phyloP scores from a whole-genome alignment of 768 basidiomycete species.

The Collybiopsis luxurians region DNA sequence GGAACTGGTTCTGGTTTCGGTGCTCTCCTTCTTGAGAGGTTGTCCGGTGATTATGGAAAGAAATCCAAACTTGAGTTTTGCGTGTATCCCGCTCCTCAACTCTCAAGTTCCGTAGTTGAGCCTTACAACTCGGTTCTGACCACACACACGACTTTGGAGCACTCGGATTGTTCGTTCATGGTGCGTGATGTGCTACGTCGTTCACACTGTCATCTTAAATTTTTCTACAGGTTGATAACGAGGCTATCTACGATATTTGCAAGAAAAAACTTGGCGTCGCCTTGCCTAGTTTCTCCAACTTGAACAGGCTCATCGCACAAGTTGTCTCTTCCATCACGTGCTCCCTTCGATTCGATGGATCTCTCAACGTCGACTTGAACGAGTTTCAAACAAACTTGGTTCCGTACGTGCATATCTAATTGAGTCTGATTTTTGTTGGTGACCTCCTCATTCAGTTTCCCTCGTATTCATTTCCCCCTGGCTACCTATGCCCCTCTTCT shows the following conservation, averaged over 20 bases:
- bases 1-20: slow-evolving; percentile 99
- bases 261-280: slow-evolving; percentile 87
- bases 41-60: slow-evolving; percentile 97
- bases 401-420: slow-evolving; percentile 57
- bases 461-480: slow-evolving; percentile 97
- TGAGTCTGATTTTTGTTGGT: slow-evolving; percentile 7
- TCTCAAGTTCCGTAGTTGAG: slow-evolving; percentile 95
- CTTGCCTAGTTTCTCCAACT: slow-evolving; percentile 87
- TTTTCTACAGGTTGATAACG: slow-evolving; percentile 65
- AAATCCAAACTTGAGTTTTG: slow-evolving; percentile 99
- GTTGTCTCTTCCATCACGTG: slow-evolving; percentile 98
- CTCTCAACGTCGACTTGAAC: slow-evolving; percentile 94
- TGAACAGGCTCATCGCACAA: slow-evolving; percentile 96
- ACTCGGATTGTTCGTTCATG: slow-evolving; percentile 99
- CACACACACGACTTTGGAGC: slow-evolving; percentile 97
- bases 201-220: neutral
- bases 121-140: slow-evolving; percentile 97
- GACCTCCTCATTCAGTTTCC: slow-evolving; percentile 64
- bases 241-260: slow-evolving; percentile 93
- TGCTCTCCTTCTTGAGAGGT: slow-evolving; percentile 90
- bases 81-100: slow-evolving; percentile 91
- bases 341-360: slow-evolving; percentile 95
- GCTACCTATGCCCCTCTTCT: slow-evolving; percentile 95
- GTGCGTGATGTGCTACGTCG: slow-evolving; percentile 33
- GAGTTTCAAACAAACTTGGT: slow-evolving; percentile 99